phyloP scores from a whole-genome alignment of 495 filamentous ascomycete genomes.

The Trichocladium uniseriatum region DNA sequence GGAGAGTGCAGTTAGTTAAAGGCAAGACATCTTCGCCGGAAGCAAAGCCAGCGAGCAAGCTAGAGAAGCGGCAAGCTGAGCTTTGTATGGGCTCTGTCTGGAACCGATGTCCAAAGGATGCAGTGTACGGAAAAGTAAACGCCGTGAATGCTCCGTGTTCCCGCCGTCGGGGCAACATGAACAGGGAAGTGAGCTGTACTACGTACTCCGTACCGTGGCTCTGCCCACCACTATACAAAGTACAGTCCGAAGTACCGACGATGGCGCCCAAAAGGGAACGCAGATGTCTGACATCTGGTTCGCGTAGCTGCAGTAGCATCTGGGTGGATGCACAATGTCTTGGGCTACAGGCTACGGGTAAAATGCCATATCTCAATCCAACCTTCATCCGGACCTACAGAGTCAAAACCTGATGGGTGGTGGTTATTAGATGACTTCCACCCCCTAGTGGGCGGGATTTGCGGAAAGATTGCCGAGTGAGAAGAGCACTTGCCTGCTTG shows the following conservation, averaged over 20 bases:
- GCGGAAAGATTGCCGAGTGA: too few relatives aligned
- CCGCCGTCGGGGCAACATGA: not conserved
- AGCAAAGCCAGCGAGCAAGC: not conserved
- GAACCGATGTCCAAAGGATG: not conserved
- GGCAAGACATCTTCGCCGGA: not conserved
- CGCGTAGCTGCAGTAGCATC: constrained; percentile 26
- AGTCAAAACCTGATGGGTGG: too few relatives aligned
- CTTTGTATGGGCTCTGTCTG: not conserved
- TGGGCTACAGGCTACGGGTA: constrained; percentile 28
- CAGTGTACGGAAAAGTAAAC: not conserved
- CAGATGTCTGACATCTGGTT: constrained; percentile 22
- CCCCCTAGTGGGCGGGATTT: constrained; percentile 4
- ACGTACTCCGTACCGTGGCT: too few relatives aligned
- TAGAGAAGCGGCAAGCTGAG: not conserved
- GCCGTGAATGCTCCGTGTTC: not conserved
- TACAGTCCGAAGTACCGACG: too few relatives aligned
- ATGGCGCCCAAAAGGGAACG: constrained; percentile 7
- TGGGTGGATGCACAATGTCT: constrained; percentile 31
- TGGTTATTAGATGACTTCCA: constrained; percentile 6
- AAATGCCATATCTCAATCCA: constrained; percentile 21
- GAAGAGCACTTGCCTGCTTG: too few relatives aligned
- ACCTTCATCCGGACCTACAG: too few relatives aligned
- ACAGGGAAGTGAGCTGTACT: not conserved
- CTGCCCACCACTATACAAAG: too few relatives aligned
- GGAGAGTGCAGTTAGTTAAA: constrained; percentile 5